Percentiles rank a stretch among this genome's conserved stretches.
Conservation (phyloP, 2,329 filamentous ascomycete genomes). For the Hypomyces perniciosus region DNA sequence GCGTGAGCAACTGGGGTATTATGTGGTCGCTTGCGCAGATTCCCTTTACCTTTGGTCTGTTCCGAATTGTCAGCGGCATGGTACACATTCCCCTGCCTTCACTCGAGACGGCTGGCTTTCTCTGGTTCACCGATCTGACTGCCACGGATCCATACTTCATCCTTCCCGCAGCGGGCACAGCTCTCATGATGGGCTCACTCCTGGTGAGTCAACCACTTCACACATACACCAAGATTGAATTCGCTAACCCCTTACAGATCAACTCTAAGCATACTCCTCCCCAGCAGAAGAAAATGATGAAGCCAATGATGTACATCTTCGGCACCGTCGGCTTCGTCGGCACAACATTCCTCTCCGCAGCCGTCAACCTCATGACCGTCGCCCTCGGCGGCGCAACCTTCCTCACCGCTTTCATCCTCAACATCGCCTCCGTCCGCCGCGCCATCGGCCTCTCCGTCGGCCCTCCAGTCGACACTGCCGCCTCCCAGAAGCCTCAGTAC, state of each 20-base stretch:
- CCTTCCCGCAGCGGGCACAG: conserved; percentile 58
- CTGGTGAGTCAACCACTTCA: conserved; percentile 31
- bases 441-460: conserved; percentile 33
- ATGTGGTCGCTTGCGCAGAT: conserved; percentile 40
- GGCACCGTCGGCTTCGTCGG: conserved; percentile 38
- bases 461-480: conserved; percentile 15
- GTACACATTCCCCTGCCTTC: conserved; percentile 71
- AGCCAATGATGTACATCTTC: conserved; percentile 38
- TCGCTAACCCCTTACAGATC: conserved; percentile 25
- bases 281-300: conserved; percentile 31
- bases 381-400: conserved; percentile 34
- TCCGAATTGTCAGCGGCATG: conserved; percentile 72
- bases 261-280: conserved; percentile 29
- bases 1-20: conserved; percentile 28
- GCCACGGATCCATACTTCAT: conserved; percentile 70
- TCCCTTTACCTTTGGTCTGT: conserved; percentile 74
- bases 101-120: conserved; percentile 60
- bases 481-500: conserved; percentile 23
- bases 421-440: conserved; percentile 33
- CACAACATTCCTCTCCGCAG: conserved; percentile 43
- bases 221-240: neutral
- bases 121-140: conserved; percentile 78
- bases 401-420: conserved; percentile 33
- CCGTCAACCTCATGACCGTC: conserved; percentile 42
- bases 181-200: conserved; percentile 51